Evolutionary conservation across 2,329 filamentous ascomycete species (phyloP), one percentile per base, ranked within the genome.

Genomic region (Monosporascus sp.): DNA sequence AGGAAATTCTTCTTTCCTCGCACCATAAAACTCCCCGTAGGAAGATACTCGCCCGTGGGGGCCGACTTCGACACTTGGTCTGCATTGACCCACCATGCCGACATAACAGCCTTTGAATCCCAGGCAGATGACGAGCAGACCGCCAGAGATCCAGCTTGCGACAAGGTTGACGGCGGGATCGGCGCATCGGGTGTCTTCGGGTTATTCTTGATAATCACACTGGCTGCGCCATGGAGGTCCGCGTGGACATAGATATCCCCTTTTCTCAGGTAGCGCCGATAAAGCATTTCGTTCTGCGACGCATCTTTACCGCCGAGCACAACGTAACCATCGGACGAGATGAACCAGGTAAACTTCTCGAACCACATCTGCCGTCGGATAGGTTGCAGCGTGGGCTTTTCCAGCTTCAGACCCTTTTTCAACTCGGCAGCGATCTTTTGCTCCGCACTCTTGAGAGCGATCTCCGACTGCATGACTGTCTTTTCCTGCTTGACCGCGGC

Each of bases 51-150:
- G 24, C 93, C 93, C 0, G 82, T 84, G 1, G 85, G 79, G 0
- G 88, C 86, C 36, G 84, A 89, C 72, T 97, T 97, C 9, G 89
- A 90, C 0, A 99, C 90, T 68, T 97, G 92, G 51, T 93, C 86
- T 2, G 89, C 87, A 56, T 86, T 85, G 0, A 95, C 93, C 94
- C 94, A 99, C 87, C 90, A 99, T 8, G 93, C 92, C 18, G 89
- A 87, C 89, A 97, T 96, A 17, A 90, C 84, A 8, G 93, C 93
- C 70, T 99, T 99, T 1, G 89, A 93, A 55, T 97, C 94, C 94
- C 94, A 99, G 0, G 93, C 94, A 52, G 79, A 86, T 1, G 91
- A 97, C 8, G 89, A 88, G 57, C 89, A 90, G 5, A 99, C 88
- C 0, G 88, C 85, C 31, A 97, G 73, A 45, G 86, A 86, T 0